These are phyloP conservation scores for Brettanomyces bruxellensis DNA, from an alignment of 805 yeast species.

Conservation along the genomic window DNA sequence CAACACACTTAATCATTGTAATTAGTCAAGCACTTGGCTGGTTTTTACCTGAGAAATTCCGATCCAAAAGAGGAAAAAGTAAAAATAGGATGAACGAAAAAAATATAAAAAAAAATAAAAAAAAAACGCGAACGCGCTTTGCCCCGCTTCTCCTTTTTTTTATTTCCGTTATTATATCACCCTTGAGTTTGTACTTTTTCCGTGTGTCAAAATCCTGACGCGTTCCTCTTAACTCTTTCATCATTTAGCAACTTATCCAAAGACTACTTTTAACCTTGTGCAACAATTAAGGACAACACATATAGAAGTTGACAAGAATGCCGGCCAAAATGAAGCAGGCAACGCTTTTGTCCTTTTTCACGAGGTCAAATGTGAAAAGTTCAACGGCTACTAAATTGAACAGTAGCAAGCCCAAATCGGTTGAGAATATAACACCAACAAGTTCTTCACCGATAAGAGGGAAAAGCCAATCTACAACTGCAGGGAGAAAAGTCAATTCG, in stretches of 20 bases:
- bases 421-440: constrained; percentile 18
- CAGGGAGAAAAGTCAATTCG: neutral
- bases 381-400: neutral
- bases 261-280: neutral
- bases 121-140: neutral
- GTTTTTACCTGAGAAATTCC: too few relatives aligned
- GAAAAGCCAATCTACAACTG: constrained; percentile 3
- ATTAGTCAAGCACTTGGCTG: too few relatives aligned
- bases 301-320: neutral
- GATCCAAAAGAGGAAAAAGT: too few relatives aligned
- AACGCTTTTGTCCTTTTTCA: constrained; percentile 24
- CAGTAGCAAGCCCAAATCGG: neutral
- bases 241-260: neutral
- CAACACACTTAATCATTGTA: too few relatives aligned
- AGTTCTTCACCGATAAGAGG: constrained; percentile 14
- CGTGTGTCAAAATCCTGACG: too few relatives aligned
- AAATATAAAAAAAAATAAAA: too few relatives aligned
- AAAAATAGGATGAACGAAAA: too few relatives aligned
- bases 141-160: too few relatives aligned
- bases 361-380: constrained; percentile 6
- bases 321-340: constrained; percentile 17
- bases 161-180: too few relatives aligned
- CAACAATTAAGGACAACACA: neutral
- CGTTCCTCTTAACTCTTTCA: neutral
- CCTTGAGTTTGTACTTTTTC: too few relatives aligned